Evolutionary conservation across 1,284 basidiomycete species (phyloP).

Genomic region (Volvariella surrecta): DNA sequence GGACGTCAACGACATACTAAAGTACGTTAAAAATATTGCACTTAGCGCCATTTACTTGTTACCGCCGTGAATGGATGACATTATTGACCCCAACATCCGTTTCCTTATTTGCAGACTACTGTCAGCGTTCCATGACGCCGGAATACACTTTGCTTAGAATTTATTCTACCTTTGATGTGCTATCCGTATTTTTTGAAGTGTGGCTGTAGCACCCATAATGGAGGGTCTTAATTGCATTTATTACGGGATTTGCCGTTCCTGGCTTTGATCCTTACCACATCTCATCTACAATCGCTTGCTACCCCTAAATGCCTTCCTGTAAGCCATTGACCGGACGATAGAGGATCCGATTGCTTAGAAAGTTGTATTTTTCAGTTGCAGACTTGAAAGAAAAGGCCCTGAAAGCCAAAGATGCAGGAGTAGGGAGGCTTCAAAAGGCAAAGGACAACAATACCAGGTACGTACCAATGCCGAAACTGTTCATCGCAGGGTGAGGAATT

Average conservation of each 20-base stretch:
- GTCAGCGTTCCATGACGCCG: conserved; percentile 75
- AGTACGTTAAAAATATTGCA: conserved; percentile 30
- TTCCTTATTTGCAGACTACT: conserved; percentile 42
- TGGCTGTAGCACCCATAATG: too few species aligned
- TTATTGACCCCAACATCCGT: conserved; percentile 3
- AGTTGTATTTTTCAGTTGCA: conserved; percentile 30
- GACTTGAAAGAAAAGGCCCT: conserved; percentile 57
- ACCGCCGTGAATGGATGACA: too few species aligned
- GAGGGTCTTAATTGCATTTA: too few species aligned
- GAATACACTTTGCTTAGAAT: conserved; percentile 69
- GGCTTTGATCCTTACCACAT: neutral
- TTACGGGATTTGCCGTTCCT: too few species aligned
- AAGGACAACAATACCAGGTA: conserved; percentile 48
- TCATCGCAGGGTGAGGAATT: neutral
- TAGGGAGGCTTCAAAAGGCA: conserved; percentile 43
- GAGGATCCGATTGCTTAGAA: neutral
- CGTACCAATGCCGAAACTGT: conserved; percentile 2
- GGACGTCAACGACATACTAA: conserved; percentile 79
- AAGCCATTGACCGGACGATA: conserved; percentile 1
- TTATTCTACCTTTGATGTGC: too few species aligned
- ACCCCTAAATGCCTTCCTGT: conserved; percentile 8
- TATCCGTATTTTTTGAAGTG: too few species aligned
- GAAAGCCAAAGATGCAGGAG: conserved; percentile 46
- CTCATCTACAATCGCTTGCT: conserved; percentile 5
- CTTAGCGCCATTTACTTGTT: neutral